Evolutionary conservation across 257 asterid genomes (phyloP), one percentile per base, ranked within the genome.

Genomic region (Craterostigma plantagineum): DNA sequence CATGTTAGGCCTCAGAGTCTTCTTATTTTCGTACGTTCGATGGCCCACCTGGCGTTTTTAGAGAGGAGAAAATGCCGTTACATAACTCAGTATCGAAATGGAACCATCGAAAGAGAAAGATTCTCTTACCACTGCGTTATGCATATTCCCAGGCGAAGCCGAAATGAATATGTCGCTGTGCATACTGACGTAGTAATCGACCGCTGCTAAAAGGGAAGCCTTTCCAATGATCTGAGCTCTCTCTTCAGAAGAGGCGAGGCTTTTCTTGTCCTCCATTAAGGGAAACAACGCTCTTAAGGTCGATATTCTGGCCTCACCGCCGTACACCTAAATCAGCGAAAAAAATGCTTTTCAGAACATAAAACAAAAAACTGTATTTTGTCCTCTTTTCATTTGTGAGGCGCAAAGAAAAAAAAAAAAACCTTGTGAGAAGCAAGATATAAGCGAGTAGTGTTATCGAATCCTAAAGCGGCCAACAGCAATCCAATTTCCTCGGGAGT

Each of bases 381-480:
- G n/a, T 41, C 17, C 3, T 41, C n/a, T n/a, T 8, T 10, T 8
- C 13, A 8, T 11, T 14, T 10, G 16, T 15, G 16, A 11, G 1
- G 16, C 9, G 33, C 17, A 10, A 9, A n/a, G n/a, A n/a, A n/a
- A n/a, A n/a, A n/a, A n/a, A n/a, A n/a, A 10, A 12, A 12, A 14
- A 90, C 99, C 99, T 90, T 90, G 47, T 90, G 99, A 54, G 99
- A 90, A 36, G 99, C 99, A 45, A 90, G 87, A 72, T 90, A 90
- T 38, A 90, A 63, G 42, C 85, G 91, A 59, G 99, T 90, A 34
- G 33, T 66, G 66, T 83, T 90, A 75, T 80, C 87, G 12, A 90
- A 90, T 54, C 99, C 99, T 64, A 90, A 66, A 54, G 94, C 96
- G 44, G 99, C 92, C 50, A 90, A 74, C 60, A 90, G 68, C 61